Base-by-base conservation (phyloP, 139 green algal species). In the Chara braunii region DNA sequence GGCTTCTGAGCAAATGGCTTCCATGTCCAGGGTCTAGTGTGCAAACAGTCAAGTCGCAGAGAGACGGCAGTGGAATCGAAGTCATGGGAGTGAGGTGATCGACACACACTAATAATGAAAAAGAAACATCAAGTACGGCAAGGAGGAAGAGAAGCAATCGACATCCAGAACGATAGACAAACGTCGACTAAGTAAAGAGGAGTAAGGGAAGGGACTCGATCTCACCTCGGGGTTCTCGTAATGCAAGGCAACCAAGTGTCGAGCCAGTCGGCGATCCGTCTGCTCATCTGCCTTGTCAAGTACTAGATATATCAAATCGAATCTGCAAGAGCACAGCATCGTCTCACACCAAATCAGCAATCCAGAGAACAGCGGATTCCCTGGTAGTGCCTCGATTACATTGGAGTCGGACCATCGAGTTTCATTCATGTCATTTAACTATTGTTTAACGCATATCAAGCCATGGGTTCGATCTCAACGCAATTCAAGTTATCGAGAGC, bases 251-350 rank as follows among this genome's bases (percentile, higher is more conserved):
- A 97, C 81, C 23, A 99, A 80, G 68, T 97, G 91, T 40, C 82
- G 78, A 0, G 91, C 93, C 37, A 99, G 84, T 34, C 82, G 73
- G 6, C 83, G 68, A 81, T 99, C 93, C 35, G 53, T 82, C 2
- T 77, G 68, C 70, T 91, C 81, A 43, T 95, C 79, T 22, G 80
- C 81, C 67, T 91, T 92, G 83, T 98, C 91, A 51, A 98, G 80
- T 5, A 80, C 58, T 64, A 97, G 80, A 80, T 96, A 98, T 69
- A 98, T 94, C 58, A 98, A 86, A 80, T 98, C 90, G 50, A 83
- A 83, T 23, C 67, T 74, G 65, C 60, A 2, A 2, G n/a, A 54
- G n/a, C 12, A 12, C 34, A 58, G 50, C 40, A 48, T 18, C 40
- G 40, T 18, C 18, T 48, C 18, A 48, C n/a, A n/a, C n/a, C n/a